phyloP scores from a whole-genome alignment of 129 eudicot species.

The Flaveria brownii region DNA sequence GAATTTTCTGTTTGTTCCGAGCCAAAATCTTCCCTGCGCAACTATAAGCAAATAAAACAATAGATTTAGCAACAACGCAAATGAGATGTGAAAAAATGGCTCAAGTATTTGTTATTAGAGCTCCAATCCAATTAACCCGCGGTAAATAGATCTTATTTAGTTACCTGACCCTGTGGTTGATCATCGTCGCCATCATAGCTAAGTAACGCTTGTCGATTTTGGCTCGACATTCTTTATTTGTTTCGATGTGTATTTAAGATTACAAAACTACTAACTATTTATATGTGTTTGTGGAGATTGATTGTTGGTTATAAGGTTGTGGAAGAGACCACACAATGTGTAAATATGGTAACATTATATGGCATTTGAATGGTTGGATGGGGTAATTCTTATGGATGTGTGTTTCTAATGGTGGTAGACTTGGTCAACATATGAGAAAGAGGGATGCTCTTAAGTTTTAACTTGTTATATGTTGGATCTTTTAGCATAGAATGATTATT shows the following conservation, averaged over 20 bases:
- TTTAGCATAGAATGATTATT: too few relatives aligned
- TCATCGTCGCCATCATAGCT: conserved; percentile 31
- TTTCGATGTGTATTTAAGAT: conserved; percentile 16
- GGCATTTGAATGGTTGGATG: conserved; percentile 29
- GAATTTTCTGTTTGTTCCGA: conserved; percentile 34
- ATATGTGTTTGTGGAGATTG: conserved; percentile 24
- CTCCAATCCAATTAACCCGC: not conserved
- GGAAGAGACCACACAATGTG: conserved; percentile 29
- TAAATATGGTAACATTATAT: conserved; percentile 38
- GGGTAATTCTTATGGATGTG: not conserved
- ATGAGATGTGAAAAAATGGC: not conserved
- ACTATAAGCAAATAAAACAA: not conserved
- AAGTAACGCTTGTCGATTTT: conserved; percentile 30
- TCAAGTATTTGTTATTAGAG: not conserved
- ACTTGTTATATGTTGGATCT: not conserved
- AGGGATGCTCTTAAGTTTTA: not conserved
- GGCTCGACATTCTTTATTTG: conserved; percentile 26
- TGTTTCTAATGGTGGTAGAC: not conserved
- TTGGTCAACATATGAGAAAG: conserved; percentile 11
- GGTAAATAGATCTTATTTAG: not conserved
- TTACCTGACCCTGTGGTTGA: conserved; percentile 44
- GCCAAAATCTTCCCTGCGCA: conserved; percentile 36
- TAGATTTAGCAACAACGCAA: not conserved
- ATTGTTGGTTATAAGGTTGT: conserved; percentile 40
- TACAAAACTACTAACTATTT: not conserved